Base-by-base conservation (phyloP, 345 rosid species). In the Acer yangbiense region DNA sequence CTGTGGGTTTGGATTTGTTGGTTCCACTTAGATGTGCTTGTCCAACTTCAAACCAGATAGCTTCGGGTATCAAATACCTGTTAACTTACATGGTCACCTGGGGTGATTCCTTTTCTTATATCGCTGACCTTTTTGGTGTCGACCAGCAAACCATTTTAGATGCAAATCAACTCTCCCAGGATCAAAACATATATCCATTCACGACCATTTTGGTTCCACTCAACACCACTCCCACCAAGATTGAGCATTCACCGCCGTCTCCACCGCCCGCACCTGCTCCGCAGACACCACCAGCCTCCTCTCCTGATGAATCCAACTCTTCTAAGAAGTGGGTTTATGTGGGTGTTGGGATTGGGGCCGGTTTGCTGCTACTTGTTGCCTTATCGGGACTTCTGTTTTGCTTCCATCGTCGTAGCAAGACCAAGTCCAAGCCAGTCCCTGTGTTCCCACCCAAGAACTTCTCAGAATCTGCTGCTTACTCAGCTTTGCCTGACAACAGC, bases 1-100 rank as follows among this genome's bases (percentile, higher is more conserved):
- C 14, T 3, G 69, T 65, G 25, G 83, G 85, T 5, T 2, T 73
- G 74, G 18, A 46, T 14, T 84, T 93, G 16, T 61, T 69, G 3
- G 93, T 85, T 44, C 98, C 99, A 18, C 86, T 95, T 29, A 82
- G 94, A 65, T 95, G 99, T 67, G 98, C 97, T 54, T 95, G 98
- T 39, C 97, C 99, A 35, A 86, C 96, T 25, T 52, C 67, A 1
- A 85, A 69, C 68, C 99, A 95, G 82, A 73, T 74, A 55, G 80
- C 88, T 69, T 79, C 77, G 14, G 94, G 94, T 4, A 72, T 84
- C 67, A 88, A 69, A 14, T 91, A 90, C 73, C 81, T 93, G 76
- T 81, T 95, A 77, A 77, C 88, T 16, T 95, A 90, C 76, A 57
- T 89, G 46, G 85, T 87, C 74, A 76, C 82, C 10, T 50, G 58